A percentile compares a stretch with the other conserved stretches of the same genome.
These are phyloP conservation scores for Aphanomyces invadans DNA, from an alignment of 352 stramenopile genomes.

Conservation along the genomic window DNA sequence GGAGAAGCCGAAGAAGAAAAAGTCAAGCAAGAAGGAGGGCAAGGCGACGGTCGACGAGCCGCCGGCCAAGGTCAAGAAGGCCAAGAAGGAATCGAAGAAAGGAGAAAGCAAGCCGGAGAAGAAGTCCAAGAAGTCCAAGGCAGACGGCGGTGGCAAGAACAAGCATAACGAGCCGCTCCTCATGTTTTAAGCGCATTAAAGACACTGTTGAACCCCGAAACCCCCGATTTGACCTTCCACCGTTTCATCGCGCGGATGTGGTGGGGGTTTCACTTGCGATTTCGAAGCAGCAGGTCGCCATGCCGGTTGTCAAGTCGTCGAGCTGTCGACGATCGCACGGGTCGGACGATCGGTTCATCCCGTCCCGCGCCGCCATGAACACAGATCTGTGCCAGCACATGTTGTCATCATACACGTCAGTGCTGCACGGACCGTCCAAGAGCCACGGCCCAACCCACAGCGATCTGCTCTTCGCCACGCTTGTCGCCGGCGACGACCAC, in stretches of 20 bases:
- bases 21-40: constrained; percentile 50
- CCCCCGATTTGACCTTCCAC: neutral
- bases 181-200: constrained; percentile 68
- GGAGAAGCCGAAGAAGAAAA: constrained; percentile 55
- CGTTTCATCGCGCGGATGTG: neutral
- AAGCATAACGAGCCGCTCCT: constrained; percentile 52
- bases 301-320: neutral
- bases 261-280: neutral
- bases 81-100: constrained; percentile 38
- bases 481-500: neutral
- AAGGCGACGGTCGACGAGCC: constrained; percentile 28
- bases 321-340: neutral
- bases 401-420: neutral
- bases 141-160: constrained; percentile 29
- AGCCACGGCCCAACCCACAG: neutral
- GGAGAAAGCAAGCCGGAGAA: too few relatives aligned
- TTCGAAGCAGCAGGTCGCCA: neutral
- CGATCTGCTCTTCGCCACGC: constrained; percentile 3
- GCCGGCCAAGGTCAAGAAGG: constrained; percentile 31
- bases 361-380: constrained; percentile 7
- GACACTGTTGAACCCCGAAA: neutral
- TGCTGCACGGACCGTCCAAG: neutral
- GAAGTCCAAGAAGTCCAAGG: constrained; percentile 31
- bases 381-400: neutral
- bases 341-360: neutral